Evolutionary conservation across 495 filamentous ascomycete species (phyloP), one percentile per base, ranked within the genome.

Genomic region (Tuber borchii): DNA sequence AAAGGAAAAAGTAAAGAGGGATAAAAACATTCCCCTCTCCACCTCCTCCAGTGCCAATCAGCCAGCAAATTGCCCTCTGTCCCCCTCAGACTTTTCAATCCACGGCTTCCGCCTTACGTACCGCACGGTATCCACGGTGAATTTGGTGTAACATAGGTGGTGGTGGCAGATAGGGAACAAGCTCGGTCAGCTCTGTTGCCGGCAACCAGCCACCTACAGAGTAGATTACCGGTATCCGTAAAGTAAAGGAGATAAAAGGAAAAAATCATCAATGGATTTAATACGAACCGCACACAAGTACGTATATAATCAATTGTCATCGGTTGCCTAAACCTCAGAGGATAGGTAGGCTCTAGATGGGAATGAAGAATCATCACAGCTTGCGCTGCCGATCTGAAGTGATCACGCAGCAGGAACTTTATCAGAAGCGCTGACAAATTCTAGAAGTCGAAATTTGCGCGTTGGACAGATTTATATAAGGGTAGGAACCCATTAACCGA

Each of bases 151-250:
- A 6, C 39, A 40, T 40, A 6, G 39, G 39, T 4, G 39, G 39
- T 40, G 39, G 3, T 6, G 34, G 4, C 37, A 61, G n/a, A 26
- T 31, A n/a, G n/a, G n/a, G n/a, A n/a, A n/a, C n/a, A n/a, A n/a
- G n/a, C 14, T 12, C 26, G 10, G 45, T 46, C 45, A 10, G 56
- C 79, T 81, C 79, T 80, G 85, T 86, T 86, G 85, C 85, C 83
- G 82, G 83, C 83, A 83, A 81, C 85, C 85, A 84, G 82, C 83
- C 81, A 61, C 82, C 74, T 22, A 12, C 51, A 56, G n/a, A 26
- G 26, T 17, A 19, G 1, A 19, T 6, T 2, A n/a, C n/a, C n/a
- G n/a, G n/a, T n/a, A 10, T 31, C 16, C 56, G 12, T 17, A 65
- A 31, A 16, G 56, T 12, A 2, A 31, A 65, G n/a, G 56, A 19